Percentiles rank a stretch among this genome's conserved stretches.
Conservation (phyloP, 179 eudicot genomes). For the Silene vulgaris region DNA sequence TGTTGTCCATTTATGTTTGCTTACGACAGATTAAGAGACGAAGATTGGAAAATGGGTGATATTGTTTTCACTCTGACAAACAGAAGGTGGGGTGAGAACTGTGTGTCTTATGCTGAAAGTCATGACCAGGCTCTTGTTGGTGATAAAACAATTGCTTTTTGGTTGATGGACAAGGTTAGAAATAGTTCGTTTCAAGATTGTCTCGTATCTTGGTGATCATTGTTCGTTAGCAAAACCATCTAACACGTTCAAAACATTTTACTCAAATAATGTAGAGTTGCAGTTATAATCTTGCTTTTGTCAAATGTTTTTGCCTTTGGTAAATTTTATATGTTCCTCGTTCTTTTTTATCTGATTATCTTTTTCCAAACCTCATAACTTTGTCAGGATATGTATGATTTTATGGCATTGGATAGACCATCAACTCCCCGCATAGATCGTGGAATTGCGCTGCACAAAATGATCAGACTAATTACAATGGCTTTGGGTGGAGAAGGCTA, state of each 20-base stretch:
- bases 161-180: slow-evolving; percentile 98
- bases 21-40: slow-evolving; percentile 67
- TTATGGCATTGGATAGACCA: slow-evolving; percentile 97
- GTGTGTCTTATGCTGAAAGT: slow-evolving; percentile 94
- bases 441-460: slow-evolving; percentile 97
- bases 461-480: slow-evolving; percentile 93
- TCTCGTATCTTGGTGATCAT: not conserved
- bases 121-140: slow-evolving; percentile 99
- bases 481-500: slow-evolving; percentile 99
- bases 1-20: not conserved
- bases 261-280: not conserved
- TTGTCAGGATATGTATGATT: slow-evolving; percentile 98
- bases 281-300: not conserved
- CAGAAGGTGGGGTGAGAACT: slow-evolving; percentile 92
- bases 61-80: slow-evolving; percentile 73
- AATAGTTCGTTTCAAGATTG: slow-evolving; percentile 5
- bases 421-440: slow-evolving; percentile 90
- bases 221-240: not conserved
- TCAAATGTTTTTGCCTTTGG: not conserved
- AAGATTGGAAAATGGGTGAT: slow-evolving; percentile 96
- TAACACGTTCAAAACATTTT: not conserved
- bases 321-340: not conserved
- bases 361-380: slow-evolving; percentile 5
- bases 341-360: not conserved
- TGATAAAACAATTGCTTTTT: slow-evolving; percentile 97